A percentile compares a stretch with the other conserved stretches of the same genome.
Conservation (phyloP, 176 grass and related monocot species). For the Oryza punctata region DNA sequence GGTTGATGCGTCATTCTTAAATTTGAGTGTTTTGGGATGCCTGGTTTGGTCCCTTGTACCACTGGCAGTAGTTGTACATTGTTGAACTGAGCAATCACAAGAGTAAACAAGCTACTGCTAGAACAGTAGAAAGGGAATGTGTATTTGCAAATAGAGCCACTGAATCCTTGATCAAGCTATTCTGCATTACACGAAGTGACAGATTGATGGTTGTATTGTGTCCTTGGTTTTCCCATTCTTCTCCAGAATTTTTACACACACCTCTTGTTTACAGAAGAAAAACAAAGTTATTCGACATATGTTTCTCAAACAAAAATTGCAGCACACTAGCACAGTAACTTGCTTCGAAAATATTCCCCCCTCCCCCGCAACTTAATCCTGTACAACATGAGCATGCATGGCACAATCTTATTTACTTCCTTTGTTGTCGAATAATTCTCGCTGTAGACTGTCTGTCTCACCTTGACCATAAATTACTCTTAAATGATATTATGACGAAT, state of each 20-base stretch:
- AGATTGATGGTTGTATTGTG: not conserved
- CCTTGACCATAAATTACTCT: too few relatives aligned
- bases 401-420: too few relatives aligned
- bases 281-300: not conserved
- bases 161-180: slow-evolving; percentile 7
- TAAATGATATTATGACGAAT: too few relatives aligned
- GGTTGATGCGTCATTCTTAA: slow-evolving; percentile 14
- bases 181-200: not conserved
- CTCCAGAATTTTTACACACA: not conserved
- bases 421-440: too few relatives aligned
- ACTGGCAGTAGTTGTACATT: slow-evolving; percentile 47
- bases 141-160: slow-evolving; percentile 8
- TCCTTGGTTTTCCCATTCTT: not conserved
- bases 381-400: too few relatives aligned
- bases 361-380: too few relatives aligned
- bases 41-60: slow-evolving; percentile 39
- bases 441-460: too few relatives aligned
- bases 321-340: not conserved
- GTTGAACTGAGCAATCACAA: not conserved
- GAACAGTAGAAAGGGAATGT: slow-evolving; percentile 14
- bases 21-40: slow-evolving; percentile 40
- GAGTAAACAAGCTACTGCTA: not conserved
- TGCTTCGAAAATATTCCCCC: too few relatives aligned
- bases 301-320: not conserved
- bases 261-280: not conserved